Conservation (phyloP, 1,139 yeast genomes). For the Saccharomycopsis crataegensis region DNA sequence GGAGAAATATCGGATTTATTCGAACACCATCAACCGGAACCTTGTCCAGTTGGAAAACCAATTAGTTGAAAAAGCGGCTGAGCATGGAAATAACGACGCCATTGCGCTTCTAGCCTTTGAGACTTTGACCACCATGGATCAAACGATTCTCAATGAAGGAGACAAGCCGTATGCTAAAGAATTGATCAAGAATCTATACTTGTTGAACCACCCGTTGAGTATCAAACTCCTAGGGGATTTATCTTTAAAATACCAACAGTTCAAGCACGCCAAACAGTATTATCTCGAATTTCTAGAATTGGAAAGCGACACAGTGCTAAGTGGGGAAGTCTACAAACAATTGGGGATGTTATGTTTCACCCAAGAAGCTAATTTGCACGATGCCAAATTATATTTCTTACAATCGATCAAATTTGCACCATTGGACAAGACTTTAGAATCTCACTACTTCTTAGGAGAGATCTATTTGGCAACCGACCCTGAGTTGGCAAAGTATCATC, state of each 20-base stretch:
- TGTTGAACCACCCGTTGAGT: conserved; percentile 59
- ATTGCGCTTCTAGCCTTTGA: conserved; percentile 63
- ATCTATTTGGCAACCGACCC: conserved; percentile 53
- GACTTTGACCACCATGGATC: conserved; percentile 33
- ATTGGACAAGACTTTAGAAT: conserved; percentile 50
- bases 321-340: conserved; percentile 67
- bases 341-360: conserved; percentile 61
- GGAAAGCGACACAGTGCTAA: conserved; percentile 49
- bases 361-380: conserved; percentile 37
- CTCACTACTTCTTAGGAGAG: conserved; percentile 76
- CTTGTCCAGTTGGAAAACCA: conserved; percentile 58
- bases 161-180: conserved; percentile 58
- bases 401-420: conserved; percentile 55
- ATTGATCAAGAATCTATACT: conserved; percentile 55
- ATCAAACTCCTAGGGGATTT: conserved; percentile 70
- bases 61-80: conserved; percentile 75
- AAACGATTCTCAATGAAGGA: conserved; percentile 27
- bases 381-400: conserved; percentile 53
- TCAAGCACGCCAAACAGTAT: conserved; percentile 47
- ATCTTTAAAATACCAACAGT: conserved; percentile 41
- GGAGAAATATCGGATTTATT: conserved; percentile 50
- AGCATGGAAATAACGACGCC: conserved; percentile 75
- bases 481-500: conserved; percentile 52
- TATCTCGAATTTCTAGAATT: conserved; percentile 50
- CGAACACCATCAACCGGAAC: conserved; percentile 50